These are phyloP conservation scores for Thermomucor indicae-seudaticae DNA, from an alignment of 371 early-diverging fungal genomes.

Conservation along the genomic window DNA sequence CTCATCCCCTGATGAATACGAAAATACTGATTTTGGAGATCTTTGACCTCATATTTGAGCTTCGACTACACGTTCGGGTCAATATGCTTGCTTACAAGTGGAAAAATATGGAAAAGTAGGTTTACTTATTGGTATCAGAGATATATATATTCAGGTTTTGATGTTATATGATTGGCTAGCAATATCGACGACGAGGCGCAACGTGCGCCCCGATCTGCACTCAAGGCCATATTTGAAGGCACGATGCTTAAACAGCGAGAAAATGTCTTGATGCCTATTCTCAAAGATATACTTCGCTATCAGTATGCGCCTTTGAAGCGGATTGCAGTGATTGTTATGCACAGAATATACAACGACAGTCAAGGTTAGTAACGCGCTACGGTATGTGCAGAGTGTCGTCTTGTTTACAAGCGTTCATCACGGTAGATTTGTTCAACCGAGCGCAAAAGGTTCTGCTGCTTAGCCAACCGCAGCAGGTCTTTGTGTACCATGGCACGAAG, in stretches of 20 bases:
- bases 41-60: conserved; percentile 42
- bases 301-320: conserved; percentile 42
- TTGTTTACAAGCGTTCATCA: too few species aligned
- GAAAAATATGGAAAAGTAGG: conserved; percentile 30
- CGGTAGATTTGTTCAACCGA: conserved; percentile 24
- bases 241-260: conserved; percentile 29
- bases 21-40: conserved; percentile 49
- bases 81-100: conserved; percentile 21
- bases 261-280: conserved; percentile 39
- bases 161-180: conserved; percentile 1
- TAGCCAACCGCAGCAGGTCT: conserved; percentile 28
- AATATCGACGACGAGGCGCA: conserved; percentile 9
- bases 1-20: conserved; percentile 32
- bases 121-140: not conserved
- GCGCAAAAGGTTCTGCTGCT: conserved; percentile 29
- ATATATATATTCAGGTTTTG: not conserved
- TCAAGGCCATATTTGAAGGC: conserved; percentile 21
- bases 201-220: conserved; percentile 7
- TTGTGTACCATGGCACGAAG: conserved; percentile 38
- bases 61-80: conserved; percentile 42
- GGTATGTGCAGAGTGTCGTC: too few species aligned
- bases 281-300: conserved; percentile 49
- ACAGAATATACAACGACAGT: conserved; percentile 41
- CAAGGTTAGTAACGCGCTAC: conserved; percentile 35
- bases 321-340: conserved; percentile 44